Evolutionary conservation across 2,329 filamentous ascomycete genomes (phyloP), one percentile per base, ranked within the genome.

Genomic region (Hortaea werneckii): DNA sequence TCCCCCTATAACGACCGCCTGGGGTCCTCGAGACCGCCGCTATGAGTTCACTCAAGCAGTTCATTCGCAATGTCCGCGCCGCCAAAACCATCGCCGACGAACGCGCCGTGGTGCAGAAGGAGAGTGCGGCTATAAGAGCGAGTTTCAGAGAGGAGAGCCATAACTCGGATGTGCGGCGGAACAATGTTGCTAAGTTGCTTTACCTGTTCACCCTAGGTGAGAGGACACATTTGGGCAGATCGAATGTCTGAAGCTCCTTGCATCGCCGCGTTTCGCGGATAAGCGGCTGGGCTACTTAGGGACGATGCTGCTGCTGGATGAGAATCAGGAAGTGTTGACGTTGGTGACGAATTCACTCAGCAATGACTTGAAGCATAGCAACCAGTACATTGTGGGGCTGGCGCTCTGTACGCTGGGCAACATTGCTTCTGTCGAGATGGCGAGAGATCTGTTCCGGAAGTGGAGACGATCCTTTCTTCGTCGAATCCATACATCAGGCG

Each of bases 51-150:
- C 42, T 51, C 40, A 98, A 98, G 74, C 92, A 96, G 73, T 98
- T 98, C 72, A 98, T 98, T 70, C 89, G 92, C 66, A 96, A 95
- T 71, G 92, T 98, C 65, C 87, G 92, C 66, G 90, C 92, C 51
- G 88, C 92, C 50, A 98, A 98, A 75, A 98, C 92, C 32, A 95
- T 98, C 65, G 94, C 94, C 66, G 92, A 98, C 70, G 92, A 98
- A 74, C 82, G 92, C 64, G 90, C 92, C 43, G 92, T 98, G 46
- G 94, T 98, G 53, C 92, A 96, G 63, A 98, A 98, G 70, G 92
- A 98, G 73, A 98, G 92, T 70, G 92, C 92, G 48, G 87, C 90
- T 41, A 98, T 98, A 64, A 80, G 92, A 69, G 88, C 92, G 57
- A 96, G 90, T 71, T 98, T 98, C 67, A 81, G 92, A 63, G 92